Evolutionary conservation across 441 rosid genomes (phyloP).

Genomic region (Isatis lusitanica): DNA sequence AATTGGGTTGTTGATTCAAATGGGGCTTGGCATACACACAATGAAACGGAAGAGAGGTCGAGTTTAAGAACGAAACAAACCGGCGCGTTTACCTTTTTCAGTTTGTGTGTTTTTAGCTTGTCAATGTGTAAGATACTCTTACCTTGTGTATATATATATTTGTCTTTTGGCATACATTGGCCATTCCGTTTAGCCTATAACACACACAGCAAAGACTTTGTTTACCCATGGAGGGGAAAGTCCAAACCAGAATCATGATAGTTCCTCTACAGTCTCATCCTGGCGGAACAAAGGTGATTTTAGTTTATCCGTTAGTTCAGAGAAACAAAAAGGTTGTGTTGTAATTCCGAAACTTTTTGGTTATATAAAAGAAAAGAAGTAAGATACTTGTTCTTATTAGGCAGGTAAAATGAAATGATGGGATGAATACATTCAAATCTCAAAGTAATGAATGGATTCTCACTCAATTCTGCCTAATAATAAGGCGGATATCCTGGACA

Average conservation of each 20-base stretch:
- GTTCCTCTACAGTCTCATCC: not conserved
- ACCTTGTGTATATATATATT: not conserved
- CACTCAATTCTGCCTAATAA: conserved; percentile 2
- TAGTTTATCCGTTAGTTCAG: not conserved
- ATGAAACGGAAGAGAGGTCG: conserved; percentile 1
- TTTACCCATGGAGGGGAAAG: not conserved
- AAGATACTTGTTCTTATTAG: not conserved
- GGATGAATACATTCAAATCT: not conserved
- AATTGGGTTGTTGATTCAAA: conserved; percentile 23
- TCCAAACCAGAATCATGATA: conserved; percentile 2
- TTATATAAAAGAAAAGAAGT: not conserved
- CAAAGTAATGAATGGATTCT: not conserved
- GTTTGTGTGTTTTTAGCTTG: not conserved
- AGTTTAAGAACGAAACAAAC: conserved; percentile 1
- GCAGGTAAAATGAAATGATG: not conserved
- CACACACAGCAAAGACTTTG: not conserved
- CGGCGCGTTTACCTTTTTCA: not conserved
- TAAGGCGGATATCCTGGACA: not conserved
- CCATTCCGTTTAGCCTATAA: not conserved
- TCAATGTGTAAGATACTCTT: conserved; percentile 16
- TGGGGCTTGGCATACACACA: not conserved
- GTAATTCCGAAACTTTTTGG: not conserved
- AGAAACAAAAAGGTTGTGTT: not conserved
- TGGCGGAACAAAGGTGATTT: not conserved
- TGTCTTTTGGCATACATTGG: not conserved